Evolutionary conservation across 306 rosid genomes (phyloP).

Genomic region (Quercus aquifolioides): DNA sequence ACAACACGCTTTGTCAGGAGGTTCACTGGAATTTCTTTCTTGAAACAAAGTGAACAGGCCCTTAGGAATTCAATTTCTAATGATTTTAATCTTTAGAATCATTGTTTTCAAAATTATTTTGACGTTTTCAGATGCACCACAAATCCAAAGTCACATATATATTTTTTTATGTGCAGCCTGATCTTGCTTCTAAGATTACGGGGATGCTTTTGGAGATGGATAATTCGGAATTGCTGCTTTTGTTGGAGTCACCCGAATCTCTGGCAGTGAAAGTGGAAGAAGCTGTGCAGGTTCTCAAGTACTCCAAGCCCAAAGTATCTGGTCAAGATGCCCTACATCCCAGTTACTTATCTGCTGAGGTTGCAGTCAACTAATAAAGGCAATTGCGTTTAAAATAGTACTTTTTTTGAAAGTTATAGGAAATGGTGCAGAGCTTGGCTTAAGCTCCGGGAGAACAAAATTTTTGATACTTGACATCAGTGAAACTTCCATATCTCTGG

Average conservation of each 20-base stretch:
- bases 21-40: too few relatives aligned
- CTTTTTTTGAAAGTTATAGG: conserved; percentile 13
- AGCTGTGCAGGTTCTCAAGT: conserved; percentile 77
- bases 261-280: conserved; percentile 75
- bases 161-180: conserved; percentile 50
- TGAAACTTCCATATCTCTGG: conserved; percentile 23
- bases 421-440: conserved; percentile 4
- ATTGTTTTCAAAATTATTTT: not conserved
- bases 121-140: not conserved
- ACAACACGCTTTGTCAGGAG: not conserved
- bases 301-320: conserved; percentile 54
- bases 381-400: conserved; percentile 1
- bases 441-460: conserved; percentile 25
- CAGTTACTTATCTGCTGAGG: conserved; percentile 64
- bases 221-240: conserved; percentile 68
- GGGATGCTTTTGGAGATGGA: conserved; percentile 98
- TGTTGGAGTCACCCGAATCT: conserved; percentile 77
- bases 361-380: conserved; percentile 61
- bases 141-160: not conserved
- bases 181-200: conserved; percentile 71
- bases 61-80: not conserved
- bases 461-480: conserved; percentile 9
- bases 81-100: not conserved
- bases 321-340: conserved; percentile 61
- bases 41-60: not conserved